These are phyloP conservation scores for Chaetoscypha palmicola DNA, from an alignment of 2,329 filamentous ascomycete species.

Conservation along the genomic window DNA sequence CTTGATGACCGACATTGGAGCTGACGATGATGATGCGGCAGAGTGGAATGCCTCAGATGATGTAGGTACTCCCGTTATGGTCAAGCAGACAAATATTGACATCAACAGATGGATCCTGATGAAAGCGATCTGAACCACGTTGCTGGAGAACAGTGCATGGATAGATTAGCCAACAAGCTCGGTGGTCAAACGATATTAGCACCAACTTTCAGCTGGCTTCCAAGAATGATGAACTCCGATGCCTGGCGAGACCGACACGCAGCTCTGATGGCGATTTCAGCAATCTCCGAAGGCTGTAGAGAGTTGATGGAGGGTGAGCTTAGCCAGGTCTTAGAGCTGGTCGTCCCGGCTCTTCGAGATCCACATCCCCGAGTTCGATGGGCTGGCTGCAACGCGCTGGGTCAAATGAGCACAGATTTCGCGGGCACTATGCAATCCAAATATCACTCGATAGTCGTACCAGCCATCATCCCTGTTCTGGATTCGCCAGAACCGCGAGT, in stretches of 20 bases:
- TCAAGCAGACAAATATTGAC: constrained; percentile 24
- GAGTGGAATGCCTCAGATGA: constrained; percentile 95
- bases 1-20: constrained; percentile 93
- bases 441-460: constrained; percentile 81
- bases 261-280: constrained; percentile 96
- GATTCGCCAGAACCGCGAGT: constrained; percentile 86
- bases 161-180: constrained; percentile 92
- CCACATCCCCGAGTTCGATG: constrained; percentile 90
- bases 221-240: constrained; percentile 92
- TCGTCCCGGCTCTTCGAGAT: constrained; percentile 86
- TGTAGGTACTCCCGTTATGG: constrained; percentile 42
- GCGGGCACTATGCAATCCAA: constrained; percentile 97
- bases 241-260: constrained; percentile 94
- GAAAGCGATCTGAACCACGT: constrained; percentile 97
- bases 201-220: constrained; percentile 94
- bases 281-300: constrained; percentile 93
- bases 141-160: constrained; percentile 97
- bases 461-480: constrained; percentile 86
- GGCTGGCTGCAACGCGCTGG: constrained; percentile 96
- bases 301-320: constrained; percentile 94
- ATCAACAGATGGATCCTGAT: constrained; percentile 70
- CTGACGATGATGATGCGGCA: constrained; percentile 87
- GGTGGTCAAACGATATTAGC: constrained; percentile 88
- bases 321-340: constrained; percentile 86
- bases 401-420: constrained; percentile 99